Evolutionary conservation across 2,329 filamentous ascomycete species (phyloP).

Genomic region (Aspergillus fischeri): DNA sequence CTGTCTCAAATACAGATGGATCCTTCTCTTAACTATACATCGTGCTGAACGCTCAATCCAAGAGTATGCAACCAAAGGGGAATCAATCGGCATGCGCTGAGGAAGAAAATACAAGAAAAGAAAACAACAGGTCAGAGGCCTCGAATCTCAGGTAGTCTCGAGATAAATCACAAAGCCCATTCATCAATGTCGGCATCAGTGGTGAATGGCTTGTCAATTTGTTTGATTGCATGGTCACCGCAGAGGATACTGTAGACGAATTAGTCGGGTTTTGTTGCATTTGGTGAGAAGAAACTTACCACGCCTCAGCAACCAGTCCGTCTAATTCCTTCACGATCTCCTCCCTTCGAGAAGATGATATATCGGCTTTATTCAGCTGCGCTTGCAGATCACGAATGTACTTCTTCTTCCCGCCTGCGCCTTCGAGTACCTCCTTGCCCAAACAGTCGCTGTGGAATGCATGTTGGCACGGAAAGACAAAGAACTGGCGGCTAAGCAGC

Average conservation of each 20-base stretch:
- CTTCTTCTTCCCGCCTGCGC: constrained; percentile 71
- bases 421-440: constrained; percentile 77
- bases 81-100: background rate
- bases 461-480: constrained; percentile 97
- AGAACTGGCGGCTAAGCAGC: constrained; percentile 86
- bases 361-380: constrained; percentile 72
- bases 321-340: constrained; percentile 84
- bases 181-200: constrained; percentile 67
- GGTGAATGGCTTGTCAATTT: constrained; percentile 91
- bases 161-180: constrained; percentile 62
- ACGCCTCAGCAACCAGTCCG: constrained; percentile 82
- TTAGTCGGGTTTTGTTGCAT: background rate
- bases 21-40: background rate
- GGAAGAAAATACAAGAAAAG: background rate
- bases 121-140: background rate
- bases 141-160: background rate
- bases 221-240: constrained; percentile 89
- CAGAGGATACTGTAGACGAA: constrained; percentile 68
- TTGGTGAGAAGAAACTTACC: constrained; percentile 54
- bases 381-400: constrained; percentile 81
- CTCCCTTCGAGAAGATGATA: constrained; percentile 68
- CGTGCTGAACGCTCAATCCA: background rate
- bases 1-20: background rate
- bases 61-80: background rate
- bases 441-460: constrained; percentile 96